Conservation (phyloP, 2,329 filamentous ascomycete species). For the Ceratocystis albifundus region DNA sequence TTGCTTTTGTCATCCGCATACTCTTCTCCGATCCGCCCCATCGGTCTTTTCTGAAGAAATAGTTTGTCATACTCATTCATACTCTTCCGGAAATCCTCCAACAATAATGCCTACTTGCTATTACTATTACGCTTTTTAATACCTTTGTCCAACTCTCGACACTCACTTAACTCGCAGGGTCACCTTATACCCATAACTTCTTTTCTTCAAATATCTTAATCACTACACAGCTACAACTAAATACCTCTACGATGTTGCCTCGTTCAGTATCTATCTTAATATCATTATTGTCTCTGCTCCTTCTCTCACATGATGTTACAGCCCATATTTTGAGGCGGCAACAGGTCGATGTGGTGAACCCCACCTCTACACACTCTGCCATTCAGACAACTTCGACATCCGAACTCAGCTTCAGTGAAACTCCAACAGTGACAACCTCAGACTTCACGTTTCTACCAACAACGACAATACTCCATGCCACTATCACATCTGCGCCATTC, state of each 20-base stretch:
- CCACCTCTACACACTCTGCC: neutral
- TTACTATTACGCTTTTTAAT: neutral
- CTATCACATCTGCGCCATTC: neutral
- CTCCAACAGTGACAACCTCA: neutral
- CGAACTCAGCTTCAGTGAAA: neutral
- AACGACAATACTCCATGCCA: neutral
- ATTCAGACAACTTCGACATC: neutral
- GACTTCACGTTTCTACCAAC: slow-evolving; percentile 1
- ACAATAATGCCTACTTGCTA: neutral
- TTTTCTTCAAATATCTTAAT: neutral
- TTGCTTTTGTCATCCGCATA: neutral
- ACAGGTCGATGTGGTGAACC: slow-evolving; percentile 26
- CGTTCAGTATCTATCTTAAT: slow-evolving; percentile 13
- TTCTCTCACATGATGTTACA: slow-evolving; percentile 32
- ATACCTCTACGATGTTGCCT: slow-evolving; percentile 15
- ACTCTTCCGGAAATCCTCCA: neutral
- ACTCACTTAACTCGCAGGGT: neutral
- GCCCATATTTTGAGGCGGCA: slow-evolving; percentile 32
- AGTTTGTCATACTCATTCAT: slow-evolving; percentile 9
- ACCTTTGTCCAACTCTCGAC: slow-evolving; percentile 6
- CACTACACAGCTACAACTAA: neutral
- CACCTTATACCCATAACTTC: neutral
- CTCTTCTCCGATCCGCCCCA: neutral
- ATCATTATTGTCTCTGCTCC: slow-evolving; percentile 32
- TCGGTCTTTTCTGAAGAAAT: slow-evolving; percentile 1